phyloP scores from a whole-genome alignment of 2,329 filamentous ascomycete species.

The Epichloe gansuensis region DNA sequence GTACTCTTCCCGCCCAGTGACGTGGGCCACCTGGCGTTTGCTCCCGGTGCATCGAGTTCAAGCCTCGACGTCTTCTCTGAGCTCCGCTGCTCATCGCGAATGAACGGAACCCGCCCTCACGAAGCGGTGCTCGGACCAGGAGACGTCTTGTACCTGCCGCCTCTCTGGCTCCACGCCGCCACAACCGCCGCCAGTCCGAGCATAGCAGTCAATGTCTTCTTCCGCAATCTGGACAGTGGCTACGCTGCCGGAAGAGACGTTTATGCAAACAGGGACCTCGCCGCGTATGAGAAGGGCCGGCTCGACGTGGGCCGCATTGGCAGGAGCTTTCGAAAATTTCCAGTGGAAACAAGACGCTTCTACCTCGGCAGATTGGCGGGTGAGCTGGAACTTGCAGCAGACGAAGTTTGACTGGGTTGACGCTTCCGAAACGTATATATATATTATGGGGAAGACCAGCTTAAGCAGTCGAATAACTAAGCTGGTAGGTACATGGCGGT shows the following conservation, averaged over 20 bases:
- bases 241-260: slow-evolving; percentile 70
- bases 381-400: slow-evolving; percentile 37
- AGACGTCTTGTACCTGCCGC: slow-evolving; percentile 68
- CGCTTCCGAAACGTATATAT: slow-evolving; percentile 10
- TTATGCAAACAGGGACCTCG: slow-evolving; percentile 77
- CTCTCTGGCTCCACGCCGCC: slow-evolving; percentile 73
- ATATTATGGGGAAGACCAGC: no score
- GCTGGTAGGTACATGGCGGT: no score
- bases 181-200: slow-evolving; percentile 46
- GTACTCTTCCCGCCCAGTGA: slow-evolving; percentile 70
- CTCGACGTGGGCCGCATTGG: slow-evolving; percentile 56
- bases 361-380: slow-evolving; percentile 61
- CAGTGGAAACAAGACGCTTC: slow-evolving; percentile 55
- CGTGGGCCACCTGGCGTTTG: slow-evolving; percentile 54
- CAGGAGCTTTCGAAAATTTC: slow-evolving; percentile 50
- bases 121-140: slow-evolving; percentile 55
- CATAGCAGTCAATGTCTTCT: slow-evolving; percentile 83
- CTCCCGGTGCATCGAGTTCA: slow-evolving; percentile 68
- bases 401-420: slow-evolving; percentile 4
- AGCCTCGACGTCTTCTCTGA: slow-evolving; percentile 56
- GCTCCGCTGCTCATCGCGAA: slow-evolving; percentile 22
- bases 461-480: no score
- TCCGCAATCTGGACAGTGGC: slow-evolving; percentile 52
- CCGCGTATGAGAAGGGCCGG: slow-evolving; percentile 71
- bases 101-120: slow-evolving; percentile 45